Conservation (phyloP, 2,329 filamentous ascomycete species). For the Botrytis medusae region DNA sequence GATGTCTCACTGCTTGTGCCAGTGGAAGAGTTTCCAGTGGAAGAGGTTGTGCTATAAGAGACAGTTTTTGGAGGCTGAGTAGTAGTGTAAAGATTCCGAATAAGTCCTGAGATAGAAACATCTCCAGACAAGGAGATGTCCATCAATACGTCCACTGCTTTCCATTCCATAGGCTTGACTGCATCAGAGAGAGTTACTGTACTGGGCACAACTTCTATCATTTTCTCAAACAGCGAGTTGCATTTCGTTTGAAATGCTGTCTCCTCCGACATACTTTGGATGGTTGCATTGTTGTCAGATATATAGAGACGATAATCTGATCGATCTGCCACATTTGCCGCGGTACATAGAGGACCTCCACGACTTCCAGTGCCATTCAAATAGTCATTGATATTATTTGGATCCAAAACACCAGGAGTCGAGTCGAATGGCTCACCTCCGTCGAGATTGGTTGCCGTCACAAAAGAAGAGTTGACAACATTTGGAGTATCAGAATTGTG, state of each 20-base stretch:
- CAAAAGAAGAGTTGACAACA: slow-evolving; percentile 16
- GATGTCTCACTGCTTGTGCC: background rate
- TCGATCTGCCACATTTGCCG: slow-evolving; percentile 49
- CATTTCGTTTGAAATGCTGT: slow-evolving; percentile 49
- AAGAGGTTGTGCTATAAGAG: background rate
- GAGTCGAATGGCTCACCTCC: slow-evolving; percentile 43
- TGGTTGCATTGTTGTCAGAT: slow-evolving; percentile 56
- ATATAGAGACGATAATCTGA: slow-evolving; percentile 58
- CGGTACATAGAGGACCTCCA: slow-evolving; percentile 43
- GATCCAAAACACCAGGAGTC: slow-evolving; percentile 52
- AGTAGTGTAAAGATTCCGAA: background rate
- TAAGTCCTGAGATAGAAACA: background rate
- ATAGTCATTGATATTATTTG: slow-evolving; percentile 50
- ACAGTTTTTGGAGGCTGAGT: background rate
- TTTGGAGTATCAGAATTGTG: slow-evolving; percentile 24
- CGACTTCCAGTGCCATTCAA: slow-evolving; percentile 50
- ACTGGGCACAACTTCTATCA: slow-evolving; percentile 58
- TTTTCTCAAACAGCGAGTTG: slow-evolving; percentile 52
- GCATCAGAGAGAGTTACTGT: slow-evolving; percentile 51
- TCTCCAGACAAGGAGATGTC: background rate
- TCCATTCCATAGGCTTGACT: slow-evolving; percentile 57
- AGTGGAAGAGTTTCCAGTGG: background rate
- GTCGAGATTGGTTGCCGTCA: slow-evolving; percentile 16
- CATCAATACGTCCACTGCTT: slow-evolving; percentile 41
- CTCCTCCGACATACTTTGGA: slow-evolving; percentile 47